Base-by-base conservation (phyloP, 768 basidiomycete species). In the Phlegmacium glaucopus region DNA sequence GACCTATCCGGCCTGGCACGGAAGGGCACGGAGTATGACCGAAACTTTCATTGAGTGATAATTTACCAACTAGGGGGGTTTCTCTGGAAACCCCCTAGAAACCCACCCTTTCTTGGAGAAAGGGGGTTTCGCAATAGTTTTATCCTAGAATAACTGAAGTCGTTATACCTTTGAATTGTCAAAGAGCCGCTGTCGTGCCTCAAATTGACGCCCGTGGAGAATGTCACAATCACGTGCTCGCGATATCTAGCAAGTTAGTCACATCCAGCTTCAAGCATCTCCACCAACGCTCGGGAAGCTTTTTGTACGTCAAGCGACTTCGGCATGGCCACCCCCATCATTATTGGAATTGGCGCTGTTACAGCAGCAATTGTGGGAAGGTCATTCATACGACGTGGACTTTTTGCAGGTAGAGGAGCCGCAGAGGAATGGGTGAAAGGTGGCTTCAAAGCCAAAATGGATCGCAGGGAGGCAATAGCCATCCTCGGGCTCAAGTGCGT, bases 401-500 rank as follows among this genome's bases (percentile, higher is more conserved):
- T 78, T 4, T 72, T 85, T 53, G 67, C 76, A 22, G 85, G 79
- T 10, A 78, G 71, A 54, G 73, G 71, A 17, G 85, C 77, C 9
- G 85, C 84, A 10, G 86, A 93, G 36, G 79, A 94, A 63, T 98
- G 91, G 83, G 84, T 75, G 13, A 92, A 85, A 68, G 95, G 95
- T 47, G 95, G 96, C 7, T 99, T 99, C 79, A 86, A 83, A 62
- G 75, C 82, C 22, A 96, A 92, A 76, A 98, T 98, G 94, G 95
- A 98, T 63, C 77, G 90, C 57, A 88, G 83, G 51, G 96, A 98
- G 71, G 96, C 96, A 6, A 79, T 92, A 50, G 80, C 83, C 50
- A 85, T 99, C 58, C 79, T 99, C 36, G 95, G 95, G 12, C 74
- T 98, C 45, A 95, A 87, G 96, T 96, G 50, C 55, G 89, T 78